A percentile compares a stretch with the other conserved stretches of the same genome.
Evolutionary conservation across 306 rosid species (phyloP).

Genomic region (Castanopsis chinensis): DNA sequence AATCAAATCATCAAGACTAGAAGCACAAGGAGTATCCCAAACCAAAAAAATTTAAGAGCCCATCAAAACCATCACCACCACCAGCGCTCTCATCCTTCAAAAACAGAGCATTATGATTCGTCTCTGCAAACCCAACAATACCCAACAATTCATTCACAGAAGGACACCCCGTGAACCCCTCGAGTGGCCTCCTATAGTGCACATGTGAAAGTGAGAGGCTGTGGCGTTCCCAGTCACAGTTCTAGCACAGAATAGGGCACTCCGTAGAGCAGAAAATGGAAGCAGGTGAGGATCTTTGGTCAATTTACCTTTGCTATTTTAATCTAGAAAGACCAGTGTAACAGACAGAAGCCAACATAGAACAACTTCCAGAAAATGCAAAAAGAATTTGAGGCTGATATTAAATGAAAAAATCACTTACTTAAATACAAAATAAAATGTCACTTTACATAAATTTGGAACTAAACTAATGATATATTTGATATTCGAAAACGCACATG

Average conservation of each 20-base stretch:
- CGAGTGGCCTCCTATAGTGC: conserved; percentile 73
- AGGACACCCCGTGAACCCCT: conserved; percentile 72
- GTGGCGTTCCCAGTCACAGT: conserved; percentile 87
- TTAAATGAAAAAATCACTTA: neutral
- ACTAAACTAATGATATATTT: no score
- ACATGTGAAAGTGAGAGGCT: conserved; percentile 30
- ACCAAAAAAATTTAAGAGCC: conserved; percentile 45
- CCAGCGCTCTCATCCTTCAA: conserved; percentile 16
- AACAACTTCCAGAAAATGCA: neutral
- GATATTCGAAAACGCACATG: no score
- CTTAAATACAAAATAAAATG: no score
- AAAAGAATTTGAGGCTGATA: neutral
- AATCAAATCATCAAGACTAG: conserved; percentile 68
- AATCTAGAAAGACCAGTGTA: neutral
- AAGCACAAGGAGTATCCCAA: conserved; percentile 72
- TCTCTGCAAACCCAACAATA: conserved; percentile 57
- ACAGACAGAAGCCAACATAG: neutral
- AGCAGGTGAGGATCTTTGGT: conserved; percentile 39
- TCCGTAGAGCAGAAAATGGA: conserved; percentile 79
- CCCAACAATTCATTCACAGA: conserved; percentile 48
- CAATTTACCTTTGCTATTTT: neutral
- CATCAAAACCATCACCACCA: conserved; percentile 14
- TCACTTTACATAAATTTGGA: no score
- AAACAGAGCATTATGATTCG: conserved; percentile 50
- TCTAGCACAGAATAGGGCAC: conserved; percentile 71